Evolutionary conservation across 805 yeast species (phyloP).

Genomic region (Cyberlindnera maclurae): DNA sequence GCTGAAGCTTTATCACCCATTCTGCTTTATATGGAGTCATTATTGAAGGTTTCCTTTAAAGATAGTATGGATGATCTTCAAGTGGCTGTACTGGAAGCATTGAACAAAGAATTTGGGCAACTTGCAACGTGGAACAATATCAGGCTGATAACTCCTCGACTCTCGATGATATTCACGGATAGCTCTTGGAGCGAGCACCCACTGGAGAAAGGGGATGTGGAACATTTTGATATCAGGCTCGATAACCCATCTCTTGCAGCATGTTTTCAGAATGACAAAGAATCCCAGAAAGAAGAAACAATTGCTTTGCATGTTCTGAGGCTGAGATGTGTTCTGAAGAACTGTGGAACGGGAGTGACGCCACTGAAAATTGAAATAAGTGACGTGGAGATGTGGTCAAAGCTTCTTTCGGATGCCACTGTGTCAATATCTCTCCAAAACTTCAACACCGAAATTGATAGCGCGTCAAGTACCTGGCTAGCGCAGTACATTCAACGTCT

Average conservation of each 20-base stretch:
- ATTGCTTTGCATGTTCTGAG: constrained; percentile 16
- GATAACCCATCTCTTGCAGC: constrained; percentile 20
- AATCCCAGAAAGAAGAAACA: constrained; percentile 11
- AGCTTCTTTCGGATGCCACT: constrained; percentile 1
- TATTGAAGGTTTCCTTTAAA: constrained; percentile 34
- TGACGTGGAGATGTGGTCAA: constrained; percentile 29
- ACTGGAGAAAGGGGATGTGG: constrained; percentile 12
- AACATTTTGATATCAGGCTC: constrained; percentile 8
- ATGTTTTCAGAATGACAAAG: constrained; percentile 9
- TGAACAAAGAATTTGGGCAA: constrained; percentile 30
- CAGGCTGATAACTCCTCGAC: constrained; percentile 41
- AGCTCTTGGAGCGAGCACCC: constrained; percentile 15
- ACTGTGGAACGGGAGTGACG: neutral
- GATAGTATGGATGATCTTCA: constrained; percentile 61
- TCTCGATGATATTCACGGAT: constrained; percentile 34
- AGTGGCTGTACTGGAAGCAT: constrained; percentile 41
- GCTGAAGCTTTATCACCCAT: constrained; percentile 37
- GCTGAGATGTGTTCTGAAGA: constrained; percentile 3
- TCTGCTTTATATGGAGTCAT: constrained; percentile 29
- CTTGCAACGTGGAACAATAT: constrained; percentile 33
- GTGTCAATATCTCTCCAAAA: constrained; percentile 25
- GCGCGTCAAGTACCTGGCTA: constrained; percentile 31
- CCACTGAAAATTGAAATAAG: constrained; percentile 6
- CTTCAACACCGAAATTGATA: constrained; percentile 25
- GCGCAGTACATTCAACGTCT: constrained; percentile 15